Base-by-base conservation (phyloP, 768 basidiomycete genomes). In the Boletales sp. region DNA sequence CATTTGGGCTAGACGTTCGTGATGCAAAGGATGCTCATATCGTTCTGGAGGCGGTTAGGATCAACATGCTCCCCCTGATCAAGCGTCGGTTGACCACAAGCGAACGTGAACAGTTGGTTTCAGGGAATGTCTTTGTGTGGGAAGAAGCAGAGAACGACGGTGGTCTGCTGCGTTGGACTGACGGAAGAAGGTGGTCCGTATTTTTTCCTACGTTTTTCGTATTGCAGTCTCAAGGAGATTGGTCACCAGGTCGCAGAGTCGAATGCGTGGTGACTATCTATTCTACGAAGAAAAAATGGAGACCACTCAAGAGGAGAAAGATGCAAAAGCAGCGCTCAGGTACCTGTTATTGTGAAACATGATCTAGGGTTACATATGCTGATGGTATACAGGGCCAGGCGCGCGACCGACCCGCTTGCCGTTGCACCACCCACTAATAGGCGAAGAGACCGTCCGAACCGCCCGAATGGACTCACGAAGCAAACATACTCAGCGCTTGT, bases 241-340 rank as follows among this genome's bases (percentile, higher is more conserved):
- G 50, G 13, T 30, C 30, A 31, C 15, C 54, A 89, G 87, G 87
- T 90, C 88, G 1, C 88, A 90, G 63, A 90, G 88, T 66, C 73
- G 88, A 51, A 90, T 90, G 88, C 74, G 86, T 21, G 87, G 83
- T 18, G 87, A 87, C 63, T 90, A 87, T 61, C 71, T 90, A 14
- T 90, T 88, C 67, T 90, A 90, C 56, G 88, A 89, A 61, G 87
- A 89, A 64, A 89, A 89, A 61, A 82, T 87, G 44, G 87, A 87
- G 57, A 85, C 83, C 0, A 90, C 86, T 1, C 82, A 84, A 52
- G 88, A 87, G 61, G 87, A 88, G 63, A 80, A 83, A 55, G 85
- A 87, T 55, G 80, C 84, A 1, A 90, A 89, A 58, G 87, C 87
- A 45, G 86, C 84, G n/a, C 73, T 87, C 56, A 76, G 87, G 86